These are phyloP conservation scores for Xylariaceae sp. DNA, from an alignment of 2,329 filamentous ascomycete genomes.

Conservation along the genomic window DNA sequence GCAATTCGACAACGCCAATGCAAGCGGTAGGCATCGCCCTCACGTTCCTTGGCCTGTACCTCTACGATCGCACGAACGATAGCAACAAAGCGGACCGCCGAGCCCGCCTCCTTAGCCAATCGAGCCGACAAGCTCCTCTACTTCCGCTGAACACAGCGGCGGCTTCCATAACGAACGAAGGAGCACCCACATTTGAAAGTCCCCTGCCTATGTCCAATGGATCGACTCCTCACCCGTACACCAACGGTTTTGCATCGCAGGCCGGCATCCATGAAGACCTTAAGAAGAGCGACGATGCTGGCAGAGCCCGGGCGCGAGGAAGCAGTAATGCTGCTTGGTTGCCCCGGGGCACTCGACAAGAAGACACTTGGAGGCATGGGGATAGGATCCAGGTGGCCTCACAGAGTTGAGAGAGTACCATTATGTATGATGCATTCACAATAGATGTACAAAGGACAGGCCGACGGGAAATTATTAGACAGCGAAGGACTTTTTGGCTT, in stretches of 20 bases:
- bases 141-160: conserved; percentile 59
- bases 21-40: conserved; percentile 83
- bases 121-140: conserved; percentile 44
- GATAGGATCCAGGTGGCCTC: conserved; percentile 34
- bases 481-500: conserved; percentile 12
- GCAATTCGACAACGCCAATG: conserved; percentile 76
- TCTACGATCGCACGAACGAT: conserved; percentile 91
- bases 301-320: conserved; percentile 39
- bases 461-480: conserved; percentile 14
- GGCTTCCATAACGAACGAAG: conserved; percentile 30
- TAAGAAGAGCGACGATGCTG: conserved; percentile 54
- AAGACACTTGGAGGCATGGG: conserved; percentile 70
- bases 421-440: conserved; percentile 22
- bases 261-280: conserved; percentile 40
- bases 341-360: conserved; percentile 75
- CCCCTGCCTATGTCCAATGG: conserved; percentile 28
- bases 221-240: conserved; percentile 38
- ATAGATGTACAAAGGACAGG: conserved; percentile 19
- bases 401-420: conserved; percentile 2
- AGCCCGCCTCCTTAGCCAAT: conserved; percentile 62
- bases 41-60: conserved; percentile 87
- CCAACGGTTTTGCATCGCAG: conserved; percentile 42
- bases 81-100: conserved; percentile 82
- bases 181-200: conserved; percentile 36
- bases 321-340: conserved; percentile 58